phyloP scores from a whole-genome alignment of 140 eudicot species.

The Flaveria floridana region DNA sequence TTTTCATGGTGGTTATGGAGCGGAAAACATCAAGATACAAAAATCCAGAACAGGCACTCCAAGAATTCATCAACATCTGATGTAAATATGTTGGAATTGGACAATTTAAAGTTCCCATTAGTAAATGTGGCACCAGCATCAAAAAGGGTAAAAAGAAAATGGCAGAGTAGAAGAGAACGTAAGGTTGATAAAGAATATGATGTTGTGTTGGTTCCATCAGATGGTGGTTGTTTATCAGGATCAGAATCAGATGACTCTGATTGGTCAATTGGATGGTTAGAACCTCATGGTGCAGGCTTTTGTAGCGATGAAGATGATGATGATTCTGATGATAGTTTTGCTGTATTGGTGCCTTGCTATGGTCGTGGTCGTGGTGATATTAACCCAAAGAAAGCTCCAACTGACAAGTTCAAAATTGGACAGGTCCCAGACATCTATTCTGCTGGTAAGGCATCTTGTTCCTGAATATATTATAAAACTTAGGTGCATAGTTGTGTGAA shows the following conservation, averaged over 20 bases:
- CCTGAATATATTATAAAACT: neutral
- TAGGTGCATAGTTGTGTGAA: slow-evolving; percentile 25
- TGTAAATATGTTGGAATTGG: slow-evolving; percentile 40
- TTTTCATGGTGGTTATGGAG: slow-evolving; percentile 73
- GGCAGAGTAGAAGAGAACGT: slow-evolving; percentile 47
- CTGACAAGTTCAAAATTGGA: slow-evolving; percentile 42
- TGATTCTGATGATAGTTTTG: slow-evolving; percentile 66
- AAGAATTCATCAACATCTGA: slow-evolving; percentile 44
- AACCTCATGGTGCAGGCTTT: slow-evolving; percentile 76
- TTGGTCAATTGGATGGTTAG: slow-evolving; percentile 88
- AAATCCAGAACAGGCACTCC: slow-evolving; percentile 33
- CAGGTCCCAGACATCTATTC: slow-evolving; percentile 41
- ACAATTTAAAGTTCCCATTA: slow-evolving; percentile 47
- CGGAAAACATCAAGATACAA: slow-evolving; percentile 58
- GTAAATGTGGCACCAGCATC: slow-evolving; percentile 40
- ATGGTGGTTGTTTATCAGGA: slow-evolving; percentile 73
- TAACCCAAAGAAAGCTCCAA: slow-evolving; percentile 22
- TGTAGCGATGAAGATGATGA: slow-evolving; percentile 57
- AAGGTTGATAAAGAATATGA: slow-evolving; percentile 66
- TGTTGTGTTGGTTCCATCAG: slow-evolving; percentile 66
- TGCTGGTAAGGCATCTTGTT: slow-evolving; percentile 45
- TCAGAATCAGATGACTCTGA: slow-evolving; percentile 82
- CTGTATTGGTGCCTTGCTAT: slow-evolving; percentile 77
- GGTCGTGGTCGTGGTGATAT: slow-evolving; percentile 49
- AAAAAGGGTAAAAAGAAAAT: slow-evolving; percentile 52